Base-by-base conservation (phyloP, 805 yeast species). In the Clavispora santaluciae region DNA sequence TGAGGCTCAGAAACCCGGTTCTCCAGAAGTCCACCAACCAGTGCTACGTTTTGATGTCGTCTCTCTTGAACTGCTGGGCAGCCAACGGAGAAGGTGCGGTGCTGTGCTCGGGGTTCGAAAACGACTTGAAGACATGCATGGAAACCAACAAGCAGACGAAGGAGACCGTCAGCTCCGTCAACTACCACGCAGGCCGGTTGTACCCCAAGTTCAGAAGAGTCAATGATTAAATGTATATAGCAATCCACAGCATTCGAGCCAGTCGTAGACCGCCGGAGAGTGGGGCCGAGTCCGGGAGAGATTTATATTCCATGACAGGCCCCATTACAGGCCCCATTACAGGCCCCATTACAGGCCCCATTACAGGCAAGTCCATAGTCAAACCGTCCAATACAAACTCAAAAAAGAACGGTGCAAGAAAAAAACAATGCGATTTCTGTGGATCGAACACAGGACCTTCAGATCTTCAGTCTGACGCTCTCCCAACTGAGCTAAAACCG, bases 31-130 rank as follows among this genome's bases (percentile, higher is more conserved):
- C 72, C 42, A 76, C 86, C 35, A 81, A 83, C 51, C 80, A 86
- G 43, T 89, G 96, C 62, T 62, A 80, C 45, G 88, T 86, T 42
- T 66, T 84, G 48, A 86, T 90, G 90, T 81, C 93, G 1, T 82
- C 86, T 36, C 72, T 90, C 60, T 70, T 90, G 52, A 86, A 85
- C 72, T 90, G 98, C 68, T 90, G 98, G 98, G 95, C 96, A 2
- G 86, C 96, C 18, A 86, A 87, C 64, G 91, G 95, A 36, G 95
- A 88, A 62, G 90, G 93, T 45, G 69, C 83, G 17, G 66, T 73
- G 9, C 73, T 68, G 35, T 90, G 98, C 64, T 68, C 73, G 18
- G 70, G 68, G 6, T 63, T 86, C 35, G 95, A 83, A 56, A 60
- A 63, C 25, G 87, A 86, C 45, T 74, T 89, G 59, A 86, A 86